phyloP scores from a whole-genome alignment of 2,329 filamentous ascomycete species.

The Bretziella fagacearum region DNA sequence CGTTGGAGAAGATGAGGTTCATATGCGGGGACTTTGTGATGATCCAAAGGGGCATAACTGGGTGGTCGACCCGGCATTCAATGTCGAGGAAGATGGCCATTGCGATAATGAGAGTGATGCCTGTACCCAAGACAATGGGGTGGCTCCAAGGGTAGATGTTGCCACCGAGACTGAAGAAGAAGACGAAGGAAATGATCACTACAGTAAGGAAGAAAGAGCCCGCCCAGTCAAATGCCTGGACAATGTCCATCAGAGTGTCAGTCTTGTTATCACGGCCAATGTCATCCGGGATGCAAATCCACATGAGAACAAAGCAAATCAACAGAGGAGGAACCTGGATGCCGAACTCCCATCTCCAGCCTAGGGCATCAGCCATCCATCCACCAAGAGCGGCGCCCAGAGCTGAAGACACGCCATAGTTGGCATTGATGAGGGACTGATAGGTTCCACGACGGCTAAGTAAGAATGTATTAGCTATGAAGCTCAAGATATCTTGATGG shows the following conservation, averaged over 20 bases:
- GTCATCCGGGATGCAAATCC: slow-evolving; percentile 32
- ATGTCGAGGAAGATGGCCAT: slow-evolving; percentile 32
- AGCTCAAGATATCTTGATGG: background rate
- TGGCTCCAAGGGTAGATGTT: slow-evolving; percentile 46
- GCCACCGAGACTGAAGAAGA: slow-evolving; percentile 46
- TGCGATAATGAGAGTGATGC: slow-evolving; percentile 29
- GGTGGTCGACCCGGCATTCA: slow-evolving; percentile 32
- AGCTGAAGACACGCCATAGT: slow-evolving; percentile 40
- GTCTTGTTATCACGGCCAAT: slow-evolving; percentile 33
- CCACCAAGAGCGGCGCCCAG: slow-evolving; percentile 54
- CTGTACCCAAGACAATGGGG: slow-evolving; percentile 35
- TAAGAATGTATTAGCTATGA: background rate
- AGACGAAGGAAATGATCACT: slow-evolving; percentile 39
- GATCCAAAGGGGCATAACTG: slow-evolving; percentile 43
- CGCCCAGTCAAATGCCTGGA: slow-evolving; percentile 38
- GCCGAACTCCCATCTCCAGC: slow-evolving; percentile 59
- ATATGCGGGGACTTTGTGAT: slow-evolving; percentile 32
- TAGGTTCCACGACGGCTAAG: slow-evolving; percentile 43
- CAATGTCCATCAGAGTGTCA: slow-evolving; percentile 29
- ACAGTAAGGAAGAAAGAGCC: slow-evolving; percentile 37
- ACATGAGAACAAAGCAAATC: slow-evolving; percentile 29
- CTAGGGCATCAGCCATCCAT: slow-evolving; percentile 49
- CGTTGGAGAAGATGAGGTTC: slow-evolving; percentile 41
- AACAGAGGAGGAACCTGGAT: slow-evolving; percentile 38
- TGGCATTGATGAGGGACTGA: slow-evolving; percentile 53